Percentiles rank a stretch among this genome's conserved stretches.
Evolutionary conservation across 495 filamentous ascomycete species (phyloP).

Genomic region (Jackrogersella multiformis): DNA sequence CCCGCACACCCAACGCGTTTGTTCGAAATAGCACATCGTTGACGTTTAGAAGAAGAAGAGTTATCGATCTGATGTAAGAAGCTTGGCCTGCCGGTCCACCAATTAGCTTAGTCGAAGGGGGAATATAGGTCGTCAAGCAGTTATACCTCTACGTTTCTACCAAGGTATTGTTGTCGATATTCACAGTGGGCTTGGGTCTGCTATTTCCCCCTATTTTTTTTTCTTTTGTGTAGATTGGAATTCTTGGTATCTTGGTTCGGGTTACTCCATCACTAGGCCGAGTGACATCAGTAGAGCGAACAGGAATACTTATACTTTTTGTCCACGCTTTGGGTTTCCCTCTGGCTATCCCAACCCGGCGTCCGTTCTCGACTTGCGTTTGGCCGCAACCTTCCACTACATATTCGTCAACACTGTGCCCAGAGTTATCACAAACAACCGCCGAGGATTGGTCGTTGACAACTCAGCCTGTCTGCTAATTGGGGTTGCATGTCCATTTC

Average conservation of each 20-base stretch:
- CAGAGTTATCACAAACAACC: conserved; percentile 43
- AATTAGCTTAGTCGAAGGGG: conserved; percentile 33
- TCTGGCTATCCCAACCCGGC: conserved; percentile 26
- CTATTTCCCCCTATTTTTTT: background rate
- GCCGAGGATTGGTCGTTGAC: conserved; percentile 44
- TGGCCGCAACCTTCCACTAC: conserved; percentile 42
- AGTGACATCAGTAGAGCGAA: conserved; percentile 31
- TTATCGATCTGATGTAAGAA: conserved; percentile 17
- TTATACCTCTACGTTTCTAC: conserved; percentile 31
- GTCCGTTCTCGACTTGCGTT: conserved; percentile 37
- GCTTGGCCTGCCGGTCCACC: conserved; percentile 17
- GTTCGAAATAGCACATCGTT: conserved; percentile 73
- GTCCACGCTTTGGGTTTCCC: conserved; percentile 15
- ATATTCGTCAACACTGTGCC: conserved; percentile 44
- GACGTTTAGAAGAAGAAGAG: conserved; percentile 10
- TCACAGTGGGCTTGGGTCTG: conserved; percentile 19
- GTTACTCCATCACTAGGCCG: conserved; percentile 24
- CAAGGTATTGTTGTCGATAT: conserved; percentile 16
- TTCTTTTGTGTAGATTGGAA: conserved; percentile 2
- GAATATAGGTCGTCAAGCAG: conserved; percentile 13
- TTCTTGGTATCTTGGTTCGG: conserved; percentile 25
- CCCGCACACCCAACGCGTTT: conserved; percentile 72
- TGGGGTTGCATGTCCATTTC: conserved; percentile 51
- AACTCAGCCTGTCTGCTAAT: conserved; percentile 49
- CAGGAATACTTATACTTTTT: conserved; percentile 45